Conservation (phyloP, 2,329 filamentous ascomycete genomes). For the Colletotrichum aenigma region DNA sequence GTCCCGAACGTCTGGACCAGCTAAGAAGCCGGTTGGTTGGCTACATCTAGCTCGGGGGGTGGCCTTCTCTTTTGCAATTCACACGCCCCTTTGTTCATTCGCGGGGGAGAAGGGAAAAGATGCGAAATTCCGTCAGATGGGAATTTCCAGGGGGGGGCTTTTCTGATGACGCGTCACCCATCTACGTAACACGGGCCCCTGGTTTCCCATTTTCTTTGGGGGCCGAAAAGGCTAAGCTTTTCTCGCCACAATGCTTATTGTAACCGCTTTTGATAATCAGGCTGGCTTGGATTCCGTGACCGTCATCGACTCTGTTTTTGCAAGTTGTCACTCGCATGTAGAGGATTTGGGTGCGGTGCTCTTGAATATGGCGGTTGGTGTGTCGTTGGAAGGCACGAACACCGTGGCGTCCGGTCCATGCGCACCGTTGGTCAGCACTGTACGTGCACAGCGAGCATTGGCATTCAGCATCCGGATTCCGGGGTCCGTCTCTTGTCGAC, state of each 20-base stretch:
- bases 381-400: background rate
- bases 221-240: constrained; percentile 11
- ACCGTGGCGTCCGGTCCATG: background rate
- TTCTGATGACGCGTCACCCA: background rate
- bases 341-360: background rate
- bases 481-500: background rate
- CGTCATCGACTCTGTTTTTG: background rate
- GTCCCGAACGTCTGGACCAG: background rate
- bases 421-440: background rate
- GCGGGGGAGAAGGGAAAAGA: background rate
- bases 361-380: background rate
- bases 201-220: background rate
- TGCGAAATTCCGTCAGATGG: background rate
- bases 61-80: background rate
- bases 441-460: background rate
- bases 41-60: background rate
- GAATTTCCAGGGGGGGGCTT: background rate
- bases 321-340: background rate
- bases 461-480: background rate
- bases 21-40: background rate
- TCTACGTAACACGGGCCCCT: constrained; percentile 9
- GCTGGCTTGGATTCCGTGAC: background rate
- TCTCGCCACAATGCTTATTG: constrained; percentile 14
- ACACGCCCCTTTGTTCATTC: background rate
- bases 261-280: constrained; percentile 9